Evolutionary conservation across 176 grass and related monocot species (phyloP), one percentile per base, ranked within the genome.

Genomic region (Oryza meridionalis): DNA sequence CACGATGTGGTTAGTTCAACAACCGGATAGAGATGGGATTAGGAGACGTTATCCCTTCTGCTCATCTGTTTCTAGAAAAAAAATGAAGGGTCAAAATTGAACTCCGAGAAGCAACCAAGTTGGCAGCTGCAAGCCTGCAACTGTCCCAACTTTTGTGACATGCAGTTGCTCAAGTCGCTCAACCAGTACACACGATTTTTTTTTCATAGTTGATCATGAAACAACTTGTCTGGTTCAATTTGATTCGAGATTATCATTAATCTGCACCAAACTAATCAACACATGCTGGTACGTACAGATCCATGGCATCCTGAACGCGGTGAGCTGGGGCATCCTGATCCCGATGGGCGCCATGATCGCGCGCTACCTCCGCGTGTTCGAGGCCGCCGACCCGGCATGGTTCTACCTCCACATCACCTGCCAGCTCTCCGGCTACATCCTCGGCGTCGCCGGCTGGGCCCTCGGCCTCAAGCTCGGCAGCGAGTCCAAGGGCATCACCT

Each of bases 401-500:
- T 96, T 92, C 78, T 96, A 96, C 86, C 75, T 94, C 80, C 97
- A 99, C 87, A 90, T 92, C 73, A 29, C 88, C 8, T 99, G 93
- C 91, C 97, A 99, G 84, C 85, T 82, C 78, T 86, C 91, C 11
- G 97, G 89, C 22, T 99, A 96, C 85, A 70, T 84, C 59, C 86
- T 96, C 8, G 97, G 97, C 9, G 90, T 96, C n/a, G 87, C 91
- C 61, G 97, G 93, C 66, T 96, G 93, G 93, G 93, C 85, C 33
- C 97, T 99, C 11, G 97, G 97, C 0, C 89, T 99, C 14, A 99
- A 99, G 84, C 97, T 99, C 9, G 97, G 93, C 77, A 88, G 90
- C 72, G 97, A 99, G 82, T 96, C 97, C 4, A 75, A 50, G 11
- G 93, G 93, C n/a, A 72, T 76, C 43, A 92, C 84, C 9, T 74